A percentile compares a stretch with the other conserved stretches of the same genome.
Evolutionary conservation across 371 early-diverging fungal genomes (phyloP).

Genomic region (Rhizopus arrhizus): DNA sequence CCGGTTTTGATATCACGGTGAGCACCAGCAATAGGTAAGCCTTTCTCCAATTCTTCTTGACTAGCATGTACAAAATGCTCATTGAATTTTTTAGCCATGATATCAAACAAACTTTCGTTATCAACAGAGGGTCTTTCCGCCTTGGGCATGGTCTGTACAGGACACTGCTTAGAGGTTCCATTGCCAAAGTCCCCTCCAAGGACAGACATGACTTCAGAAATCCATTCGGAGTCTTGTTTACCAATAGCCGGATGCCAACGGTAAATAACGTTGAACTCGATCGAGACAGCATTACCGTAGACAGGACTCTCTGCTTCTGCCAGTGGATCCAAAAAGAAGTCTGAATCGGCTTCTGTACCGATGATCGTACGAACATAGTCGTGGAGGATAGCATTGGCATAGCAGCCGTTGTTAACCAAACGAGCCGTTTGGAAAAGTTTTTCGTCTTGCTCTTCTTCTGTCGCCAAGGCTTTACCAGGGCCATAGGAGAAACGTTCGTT

Average conservation of each 20-base stretch:
- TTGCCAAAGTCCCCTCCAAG: constrained; percentile 4
- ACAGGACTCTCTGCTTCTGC: constrained; percentile 25
- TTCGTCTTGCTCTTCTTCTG: constrained; percentile 49
- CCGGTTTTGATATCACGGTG: constrained; percentile 46
- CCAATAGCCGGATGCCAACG: constrained; percentile 58
- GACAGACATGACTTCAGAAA: constrained; percentile 31
- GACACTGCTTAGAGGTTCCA: constrained; percentile 2
- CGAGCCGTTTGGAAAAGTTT: constrained; percentile 57
- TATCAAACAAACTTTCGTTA: constrained; percentile 25
- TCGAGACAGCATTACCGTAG: constrained; percentile 53
- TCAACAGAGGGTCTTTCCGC: constrained; percentile 9
- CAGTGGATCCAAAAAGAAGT: constrained; percentile 40
- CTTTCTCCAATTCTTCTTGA: constrained; percentile 36
- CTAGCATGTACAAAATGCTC: constrained; percentile 38
- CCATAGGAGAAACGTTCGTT: constrained; percentile 44
- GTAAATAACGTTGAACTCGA: constrained; percentile 56
- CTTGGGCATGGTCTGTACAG: constrained; percentile 1
- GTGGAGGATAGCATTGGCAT: constrained; percentile 44
- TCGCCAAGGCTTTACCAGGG: constrained; percentile 25
- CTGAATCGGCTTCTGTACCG: constrained; percentile 38
- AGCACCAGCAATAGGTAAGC: constrained; percentile 40
- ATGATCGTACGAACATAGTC: constrained; percentile 56
- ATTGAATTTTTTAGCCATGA: constrained; percentile 33
- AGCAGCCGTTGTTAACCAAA: constrained; percentile 53
- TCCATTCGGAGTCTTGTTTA: constrained; percentile 44